Evolutionary conservation across 1,139 yeast genomes (phyloP), one percentile per base, ranked within the genome.

Genomic region (Saccharomyces hybrid): DNA sequence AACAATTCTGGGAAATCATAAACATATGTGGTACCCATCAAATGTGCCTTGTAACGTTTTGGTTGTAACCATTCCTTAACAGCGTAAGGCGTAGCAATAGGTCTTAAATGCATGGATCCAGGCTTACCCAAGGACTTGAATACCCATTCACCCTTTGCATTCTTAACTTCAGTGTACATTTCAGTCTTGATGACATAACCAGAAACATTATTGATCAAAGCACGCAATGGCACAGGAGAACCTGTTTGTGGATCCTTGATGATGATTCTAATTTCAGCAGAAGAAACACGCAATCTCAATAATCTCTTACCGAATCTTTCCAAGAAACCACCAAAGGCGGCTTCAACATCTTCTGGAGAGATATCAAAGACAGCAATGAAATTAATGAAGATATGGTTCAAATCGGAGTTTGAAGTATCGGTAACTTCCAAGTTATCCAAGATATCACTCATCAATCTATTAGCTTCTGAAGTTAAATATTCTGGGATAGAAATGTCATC

Each of bases 1-100:
- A 95, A 93, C 68, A 93, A 77, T 71, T 93, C 99, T 53, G 99
- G 99, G 93, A 93, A 95, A 74, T 93, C 99, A 70, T 95, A 95
- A 52, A 89, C 96, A 70, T 89, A 93, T 26, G 99, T 91, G 16
- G 99, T 93, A 61, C 99, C 99, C 93, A 93, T 88, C 68, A 89
- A 81, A 75, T 93, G 98, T 51, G 99, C 99, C 77, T 87, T 88
- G 78, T 95, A 95, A 76, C 99, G 90, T 75, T 93, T 93, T 66
- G 98, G 97, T 78, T 93, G 99, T 68, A 93, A 80, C 75, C 96
- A 91, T 75, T 93, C 99, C 78, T 93, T 93, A 47, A 95, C 96
- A 56, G 98, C 95, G 71, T 93, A 95, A 54, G 98, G 96, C 54
- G 97, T 88, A 50, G 93, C 87, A 66, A 93, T 90, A 53, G 96